Conservation (phyloP, 331 rosid genomes). For the Acacia concinna region DNA sequence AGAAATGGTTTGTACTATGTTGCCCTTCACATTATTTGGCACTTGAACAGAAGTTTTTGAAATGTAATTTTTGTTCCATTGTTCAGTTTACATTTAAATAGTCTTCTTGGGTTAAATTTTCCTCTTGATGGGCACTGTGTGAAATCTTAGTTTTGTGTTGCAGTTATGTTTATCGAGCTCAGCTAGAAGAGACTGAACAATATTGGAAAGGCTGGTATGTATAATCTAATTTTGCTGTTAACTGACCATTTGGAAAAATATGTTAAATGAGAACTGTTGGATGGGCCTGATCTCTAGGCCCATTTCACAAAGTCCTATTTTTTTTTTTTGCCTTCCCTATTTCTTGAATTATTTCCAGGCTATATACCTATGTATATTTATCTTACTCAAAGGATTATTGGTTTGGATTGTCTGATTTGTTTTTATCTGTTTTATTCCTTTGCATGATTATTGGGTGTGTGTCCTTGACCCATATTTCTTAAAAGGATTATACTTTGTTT, state of each 20-base stretch:
- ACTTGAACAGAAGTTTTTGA: neutral
- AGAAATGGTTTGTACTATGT: conserved; percentile 67
- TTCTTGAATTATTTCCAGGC: neutral
- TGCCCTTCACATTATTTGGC: neutral
- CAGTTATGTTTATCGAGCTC: conserved; percentile 82
- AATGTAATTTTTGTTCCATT: conserved; percentile 23
- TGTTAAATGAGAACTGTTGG: conserved; percentile 23
- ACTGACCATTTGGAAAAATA: neutral
- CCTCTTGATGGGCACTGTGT: conserved; percentile 20
- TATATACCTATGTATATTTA: neutral
- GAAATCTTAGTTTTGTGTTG: conserved; percentile 44
- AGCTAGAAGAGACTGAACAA: conserved; percentile 83
- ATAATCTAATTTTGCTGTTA: conserved; percentile 3
- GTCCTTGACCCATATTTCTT: neutral
- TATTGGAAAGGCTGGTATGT: conserved; percentile 94
- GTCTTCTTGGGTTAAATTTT: conserved; percentile 7
- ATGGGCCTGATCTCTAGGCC: neutral
- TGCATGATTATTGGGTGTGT: neutral
- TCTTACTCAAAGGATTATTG: neutral
- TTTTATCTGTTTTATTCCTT: neutral
- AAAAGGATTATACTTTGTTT: neutral
- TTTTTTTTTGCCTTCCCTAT: too few relatives aligned
- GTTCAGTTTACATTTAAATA: conserved; percentile 11
- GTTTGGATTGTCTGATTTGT: neutral
- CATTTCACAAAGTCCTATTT: neutral